Evolutionary conservation across 2,329 filamentous ascomycete species (phyloP), one percentile per base, ranked within the genome.

Genomic region (Stylonectria norvegica): DNA sequence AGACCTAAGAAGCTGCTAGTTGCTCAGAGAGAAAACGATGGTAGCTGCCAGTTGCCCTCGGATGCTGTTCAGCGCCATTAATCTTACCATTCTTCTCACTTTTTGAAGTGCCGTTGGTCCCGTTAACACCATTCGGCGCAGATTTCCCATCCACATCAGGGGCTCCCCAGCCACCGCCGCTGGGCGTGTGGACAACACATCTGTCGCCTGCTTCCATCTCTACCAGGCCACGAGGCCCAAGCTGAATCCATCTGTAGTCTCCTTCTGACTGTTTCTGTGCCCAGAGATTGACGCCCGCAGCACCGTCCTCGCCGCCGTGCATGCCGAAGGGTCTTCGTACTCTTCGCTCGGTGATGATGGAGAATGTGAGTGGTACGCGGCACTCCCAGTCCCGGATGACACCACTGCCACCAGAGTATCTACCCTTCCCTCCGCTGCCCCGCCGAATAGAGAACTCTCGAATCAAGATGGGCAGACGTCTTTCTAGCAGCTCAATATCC

Each of bases 401-500:
- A 10, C 62, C 62, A 22, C 63, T 50, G 6, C 62, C 62, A 15
- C 61, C 62, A 9, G 38, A 45, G 37, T 48, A 57, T 7, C 20
- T 40, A 2, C 62, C 62, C 2, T 16, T 19, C 1, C 62, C 62
- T 5, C 62, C 62, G 6, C 43, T 58, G 4, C 47, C 56, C 0
- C 34, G 25, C 1, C 55, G 49, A 27, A 64, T 52, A 14, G 43
- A 43, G 29, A 59, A 58, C 16, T 43, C 22, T n/a, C 56, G 53
- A 6, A 65, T 43, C 2, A 65, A 11, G 3, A 62, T 53, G 4
- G 61, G 58, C 4, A 56, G 58, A 6, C 61, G 51, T 36, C 54
- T 52, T 50, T 65, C 62, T 5, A 64, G 41, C 9, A 62, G 51
- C 49, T 65, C 62, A 3, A 59, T 42, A 40, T 65, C 62, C 1